Conservation (phyloP, 371 early-diverging fungal genomes). For the Furculomyces boomerangus region DNA sequence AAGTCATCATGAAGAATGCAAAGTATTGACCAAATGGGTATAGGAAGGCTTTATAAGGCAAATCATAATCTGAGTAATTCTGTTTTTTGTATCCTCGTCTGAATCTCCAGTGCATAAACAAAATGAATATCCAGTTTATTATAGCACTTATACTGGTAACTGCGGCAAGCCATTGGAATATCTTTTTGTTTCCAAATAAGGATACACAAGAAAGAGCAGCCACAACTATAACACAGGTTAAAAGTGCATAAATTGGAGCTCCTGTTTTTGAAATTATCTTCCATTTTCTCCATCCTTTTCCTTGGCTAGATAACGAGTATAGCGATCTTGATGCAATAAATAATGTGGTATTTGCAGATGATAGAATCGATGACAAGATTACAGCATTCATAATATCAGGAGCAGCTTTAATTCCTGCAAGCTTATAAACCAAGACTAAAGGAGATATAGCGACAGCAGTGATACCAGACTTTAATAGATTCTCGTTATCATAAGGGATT, state of each 20-base stretch:
- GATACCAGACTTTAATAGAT: slow-evolving; percentile 26
- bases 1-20: slow-evolving; percentile 29
- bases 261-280: slow-evolving; percentile 14
- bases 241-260: slow-evolving; percentile 13
- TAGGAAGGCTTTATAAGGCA: slow-evolving; percentile 48
- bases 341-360: slow-evolving; percentile 47
- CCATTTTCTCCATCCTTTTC: slow-evolving; percentile 35
- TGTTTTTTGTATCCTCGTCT: slow-evolving; percentile 52
- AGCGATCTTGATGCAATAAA: slow-evolving; percentile 46
- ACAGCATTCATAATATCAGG: slow-evolving; percentile 50
- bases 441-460: slow-evolving; percentile 33
- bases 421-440: slow-evolving; percentile 48
- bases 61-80: slow-evolving; percentile 33
- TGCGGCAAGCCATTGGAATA: slow-evolving; percentile 50
- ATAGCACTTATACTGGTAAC: slow-evolving; percentile 55
- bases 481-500: slow-evolving; percentile 39
- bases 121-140: slow-evolving; percentile 58
- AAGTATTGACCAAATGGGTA: slow-evolving; percentile 57
- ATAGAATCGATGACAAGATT: slow-evolving; percentile 43
- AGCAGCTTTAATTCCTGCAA: slow-evolving; percentile 39
- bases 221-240: slow-evolving; percentile 7
- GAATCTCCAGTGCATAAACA: slow-evolving; percentile 59
- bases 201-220: slow-evolving; percentile 11
- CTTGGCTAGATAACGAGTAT: slow-evolving; percentile 38
- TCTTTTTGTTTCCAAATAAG: slow-evolving; percentile 20